Evolutionary conservation across 345 rosid species (phyloP).

Genomic region (Salix koriyanagi): DNA sequence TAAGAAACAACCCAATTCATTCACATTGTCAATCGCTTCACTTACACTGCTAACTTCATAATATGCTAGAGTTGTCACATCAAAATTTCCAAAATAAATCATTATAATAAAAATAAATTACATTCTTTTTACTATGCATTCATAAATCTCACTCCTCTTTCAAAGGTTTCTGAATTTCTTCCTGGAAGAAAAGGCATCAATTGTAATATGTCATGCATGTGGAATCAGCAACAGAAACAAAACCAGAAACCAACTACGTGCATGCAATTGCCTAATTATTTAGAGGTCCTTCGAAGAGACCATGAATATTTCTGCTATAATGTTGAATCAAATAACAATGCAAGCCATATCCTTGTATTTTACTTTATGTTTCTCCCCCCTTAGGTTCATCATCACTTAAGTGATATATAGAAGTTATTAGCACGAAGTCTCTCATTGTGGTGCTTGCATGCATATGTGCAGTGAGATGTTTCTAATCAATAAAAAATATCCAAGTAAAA

Average conservation of each 20-base stretch:
- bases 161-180: not conserved
- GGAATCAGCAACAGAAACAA: not conserved
- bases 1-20: conserved; percentile 1
- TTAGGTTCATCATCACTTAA: not conserved
- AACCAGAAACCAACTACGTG: not conserved
- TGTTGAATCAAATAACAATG: not conserved
- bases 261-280: not conserved
- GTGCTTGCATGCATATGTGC: not conserved
- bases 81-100: not conserved
- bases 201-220: not conserved
- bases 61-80: not conserved
- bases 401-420: no score
- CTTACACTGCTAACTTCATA: not conserved
- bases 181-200: not conserved
- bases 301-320: not conserved
- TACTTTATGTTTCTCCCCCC: no score
- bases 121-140: not conserved
- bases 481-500: not conserved
- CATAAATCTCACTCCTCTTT: not conserved
- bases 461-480: not conserved
- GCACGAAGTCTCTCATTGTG: not conserved
- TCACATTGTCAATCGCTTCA: not conserved
- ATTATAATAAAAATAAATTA: not conserved
- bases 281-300: not conserved
- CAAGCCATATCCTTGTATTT: not conserved